Base-by-base conservation (phyloP, 2,329 filamentous ascomycete species). In the Huntiella abstrusa region DNA sequence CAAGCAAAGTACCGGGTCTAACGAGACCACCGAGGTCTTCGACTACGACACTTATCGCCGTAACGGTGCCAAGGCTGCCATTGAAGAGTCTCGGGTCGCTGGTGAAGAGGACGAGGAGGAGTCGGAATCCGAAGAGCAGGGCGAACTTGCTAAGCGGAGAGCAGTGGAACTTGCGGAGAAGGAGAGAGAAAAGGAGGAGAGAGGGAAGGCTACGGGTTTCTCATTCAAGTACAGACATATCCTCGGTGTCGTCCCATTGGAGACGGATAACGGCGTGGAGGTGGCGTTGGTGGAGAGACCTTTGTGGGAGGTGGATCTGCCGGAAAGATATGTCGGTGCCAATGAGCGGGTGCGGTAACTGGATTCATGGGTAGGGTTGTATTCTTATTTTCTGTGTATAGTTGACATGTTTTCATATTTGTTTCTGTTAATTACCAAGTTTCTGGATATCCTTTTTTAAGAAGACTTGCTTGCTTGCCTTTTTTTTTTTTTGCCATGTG, bases 171-270 rank as follows among this genome's bases (percentile, higher is more conserved):
- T 47, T 33, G 41, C 40, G 33, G 44, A 53, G 33, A 51, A 49
- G 11, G 59, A 59, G 35, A 57, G 53, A 10, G 57, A 58, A 28
- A 47, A 51, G 13, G 53, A 58, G 40, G 53, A 53, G 49, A 54
- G 53, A 45, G 49, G 55, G 16, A 56, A 53, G 51, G 63, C 60
- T 51, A 72, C 65, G 64, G 96, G 86, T 84, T 75, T 79, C 58
- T 93, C 87, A 4, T 86, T 82, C 68, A 92, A 93, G 62, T 98
- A 96, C 62, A 73, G 87, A 49, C 83, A 87, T n/a, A 86, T 98
- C 54, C 67, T 98, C 51, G 91, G 87, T 46, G 63, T 77, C 34
- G 69, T 75, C 33, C 65, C 67, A 38, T 60, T 70, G 52, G 55
- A 52, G 13, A 54, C 55, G 28, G 59, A 63, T 19, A 58, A 59